Evolutionary conservation across 2,329 filamentous ascomycete species (phyloP).

Genomic region (Canariomyces notabilis): DNA sequence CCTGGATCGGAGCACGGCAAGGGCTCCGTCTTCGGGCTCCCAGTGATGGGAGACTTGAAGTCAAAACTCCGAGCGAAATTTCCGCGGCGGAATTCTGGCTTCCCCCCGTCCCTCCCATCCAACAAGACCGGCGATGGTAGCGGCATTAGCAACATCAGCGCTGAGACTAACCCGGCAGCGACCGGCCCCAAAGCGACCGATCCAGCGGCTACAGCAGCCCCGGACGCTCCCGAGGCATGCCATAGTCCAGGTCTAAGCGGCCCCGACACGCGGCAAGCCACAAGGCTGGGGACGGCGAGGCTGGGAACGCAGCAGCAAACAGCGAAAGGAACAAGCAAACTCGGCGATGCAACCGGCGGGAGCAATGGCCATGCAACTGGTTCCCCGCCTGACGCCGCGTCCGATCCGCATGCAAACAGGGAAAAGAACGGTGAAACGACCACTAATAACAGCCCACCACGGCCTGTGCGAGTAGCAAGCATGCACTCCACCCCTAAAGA

Average conservation of each 20-base stretch:
- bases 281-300: slow-evolving; percentile 5
- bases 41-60: slow-evolving; percentile 41
- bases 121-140: slow-evolving; percentile 19
- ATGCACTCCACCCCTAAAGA: neutral
- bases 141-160: slow-evolving; percentile 12
- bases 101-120: slow-evolving; percentile 34
- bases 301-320: slow-evolving; percentile 15
- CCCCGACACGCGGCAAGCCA: slow-evolving; percentile 2
- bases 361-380: neutral
- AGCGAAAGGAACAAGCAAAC: slow-evolving; percentile 4
- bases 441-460: slow-evolving; percentile 9
- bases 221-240: slow-evolving; percentile 4
- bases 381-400: neutral
- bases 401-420: neutral
- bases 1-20: slow-evolving; percentile 7
- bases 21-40: slow-evolving; percentile 9
- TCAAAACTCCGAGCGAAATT: slow-evolving; percentile 45
- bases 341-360: slow-evolving; percentile 4
- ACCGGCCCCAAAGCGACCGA: slow-evolving; percentile 2
- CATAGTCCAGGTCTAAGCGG: slow-evolving; percentile 1
- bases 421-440: slow-evolving; percentile 1
- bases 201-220: slow-evolving; percentile 6
- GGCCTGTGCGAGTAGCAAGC: slow-evolving; percentile 7
- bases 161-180: slow-evolving; percentile 6
- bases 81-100: slow-evolving; percentile 38